phyloP scores from a whole-genome alignment of 352 stramenopile genomes.

The Phytophthora hibernalis region DNA sequence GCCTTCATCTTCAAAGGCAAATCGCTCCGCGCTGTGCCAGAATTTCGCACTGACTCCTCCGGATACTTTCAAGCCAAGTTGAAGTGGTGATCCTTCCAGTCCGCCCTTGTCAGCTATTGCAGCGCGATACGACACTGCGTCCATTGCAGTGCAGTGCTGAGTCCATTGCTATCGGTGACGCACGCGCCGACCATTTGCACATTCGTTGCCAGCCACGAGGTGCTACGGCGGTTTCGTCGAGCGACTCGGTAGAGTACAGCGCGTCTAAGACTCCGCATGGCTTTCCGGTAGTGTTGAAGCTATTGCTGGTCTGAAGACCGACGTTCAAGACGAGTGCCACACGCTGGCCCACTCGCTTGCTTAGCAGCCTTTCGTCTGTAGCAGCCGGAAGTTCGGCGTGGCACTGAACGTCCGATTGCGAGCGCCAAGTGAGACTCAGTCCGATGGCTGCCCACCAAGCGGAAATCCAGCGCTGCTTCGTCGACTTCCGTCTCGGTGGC shows the following conservation, averaged over 20 bases:
- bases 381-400: constrained; percentile 10
- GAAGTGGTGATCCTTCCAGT: constrained; percentile 15
- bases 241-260: too few relatives aligned
- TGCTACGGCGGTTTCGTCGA: constrained; percentile 12
- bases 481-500: constrained; percentile 31
- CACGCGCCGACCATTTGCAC: constrained; percentile 12
- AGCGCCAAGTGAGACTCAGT: constrained; percentile 15
- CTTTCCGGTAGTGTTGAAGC: background rate
- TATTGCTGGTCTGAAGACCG: constrained; percentile 1
- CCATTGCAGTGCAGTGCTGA: background rate
- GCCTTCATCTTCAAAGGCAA: constrained; percentile 28
- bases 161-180: background rate
- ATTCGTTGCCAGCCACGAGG: background rate
- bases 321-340: background rate
- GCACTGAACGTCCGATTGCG: constrained; percentile 21
- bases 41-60: constrained; percentile 29
- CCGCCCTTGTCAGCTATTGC: too few relatives aligned
- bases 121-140: too few relatives aligned
- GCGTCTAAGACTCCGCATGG: too few relatives aligned
- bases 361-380: background rate
- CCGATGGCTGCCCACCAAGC: constrained; percentile 5
- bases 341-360: constrained; percentile 9
- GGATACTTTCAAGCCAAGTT: constrained; percentile 32
- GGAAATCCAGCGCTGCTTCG: constrained; percentile 17
- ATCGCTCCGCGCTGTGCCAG: constrained; percentile 1